Conservation (phyloP, 2,329 filamentous ascomycete species). For the Cytospora chrysosperma region DNA sequence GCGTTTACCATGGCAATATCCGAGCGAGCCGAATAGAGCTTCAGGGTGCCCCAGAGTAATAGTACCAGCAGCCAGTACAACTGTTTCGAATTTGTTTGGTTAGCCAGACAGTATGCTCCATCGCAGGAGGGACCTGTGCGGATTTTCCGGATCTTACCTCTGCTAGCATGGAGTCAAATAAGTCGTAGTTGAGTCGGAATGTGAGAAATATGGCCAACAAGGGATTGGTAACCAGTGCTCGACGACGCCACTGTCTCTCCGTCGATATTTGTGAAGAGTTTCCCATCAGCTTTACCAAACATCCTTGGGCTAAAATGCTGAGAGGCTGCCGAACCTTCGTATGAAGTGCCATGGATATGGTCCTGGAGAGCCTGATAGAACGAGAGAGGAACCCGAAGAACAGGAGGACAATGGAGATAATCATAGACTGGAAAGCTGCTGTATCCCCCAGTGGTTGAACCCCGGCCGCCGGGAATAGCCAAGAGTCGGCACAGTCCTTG, state of each 20-base stretch:
- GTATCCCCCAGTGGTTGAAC: not conserved
- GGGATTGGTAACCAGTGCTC: not conserved
- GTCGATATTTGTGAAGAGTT: not conserved
- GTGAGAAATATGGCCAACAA: not conserved
- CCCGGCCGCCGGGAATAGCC: too few relatives aligned
- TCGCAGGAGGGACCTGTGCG: not conserved
- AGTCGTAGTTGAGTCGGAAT: not conserved
- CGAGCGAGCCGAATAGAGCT: not conserved
- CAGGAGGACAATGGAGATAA: not conserved
- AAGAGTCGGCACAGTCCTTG: too few relatives aligned
- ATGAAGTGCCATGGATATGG: not conserved
- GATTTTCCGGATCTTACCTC: not conserved
- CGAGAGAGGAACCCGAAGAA: not conserved
- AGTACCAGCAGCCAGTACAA: not conserved
- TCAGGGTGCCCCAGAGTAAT: not conserved
- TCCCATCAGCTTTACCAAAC: not conserved
- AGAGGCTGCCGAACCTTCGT: not conserved
- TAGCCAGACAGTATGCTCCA: not conserved
- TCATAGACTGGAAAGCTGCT: not conserved
- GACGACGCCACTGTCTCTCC: not conserved
- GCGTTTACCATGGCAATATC: not conserved
- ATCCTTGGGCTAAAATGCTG: not conserved
- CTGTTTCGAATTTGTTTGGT: not conserved
- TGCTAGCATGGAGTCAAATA: not conserved
- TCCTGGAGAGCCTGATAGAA: not conserved